These are phyloP conservation scores for Berkeleyomyces basicola DNA, from an alignment of 2,329 filamentous ascomycete genomes.

Conservation along the genomic window DNA sequence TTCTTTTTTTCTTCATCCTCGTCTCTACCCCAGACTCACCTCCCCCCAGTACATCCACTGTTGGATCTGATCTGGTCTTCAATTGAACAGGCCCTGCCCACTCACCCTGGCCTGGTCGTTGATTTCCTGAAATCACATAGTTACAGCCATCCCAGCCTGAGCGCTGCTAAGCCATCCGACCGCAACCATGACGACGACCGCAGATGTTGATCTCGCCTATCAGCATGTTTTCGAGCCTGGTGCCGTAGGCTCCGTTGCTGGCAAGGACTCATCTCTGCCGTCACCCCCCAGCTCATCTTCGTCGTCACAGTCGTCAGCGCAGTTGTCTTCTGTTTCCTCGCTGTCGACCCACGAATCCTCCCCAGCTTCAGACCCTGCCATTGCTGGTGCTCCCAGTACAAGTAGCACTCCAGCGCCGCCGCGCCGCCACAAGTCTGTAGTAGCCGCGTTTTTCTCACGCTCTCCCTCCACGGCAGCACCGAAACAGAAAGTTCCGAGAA, in stretches of 20 bases:
- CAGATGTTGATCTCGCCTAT: conserved; percentile 10
- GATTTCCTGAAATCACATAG: background rate
- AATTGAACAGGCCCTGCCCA: background rate
- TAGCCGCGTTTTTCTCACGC: conserved; percentile 10
- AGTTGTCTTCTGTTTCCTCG: background rate
- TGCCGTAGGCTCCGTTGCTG: background rate
- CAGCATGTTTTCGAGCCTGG: conserved; percentile 9
- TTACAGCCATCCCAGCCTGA: background rate
- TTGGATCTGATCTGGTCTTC: background rate
- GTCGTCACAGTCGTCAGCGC: conserved; percentile 1
- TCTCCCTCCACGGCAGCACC: background rate
- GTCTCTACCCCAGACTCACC: background rate
- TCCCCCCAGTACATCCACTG: background rate
- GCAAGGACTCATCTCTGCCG: background rate
- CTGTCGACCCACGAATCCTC: conserved; percentile 2
- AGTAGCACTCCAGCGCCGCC: conserved; percentile 1
- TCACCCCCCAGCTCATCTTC: background rate
- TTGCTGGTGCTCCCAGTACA: background rate
- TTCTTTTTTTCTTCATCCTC: background rate
- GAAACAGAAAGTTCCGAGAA: conserved; percentile 4
- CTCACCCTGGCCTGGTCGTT: background rate
- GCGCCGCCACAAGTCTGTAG: conserved; percentile 4
- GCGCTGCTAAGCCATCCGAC: conserved; percentile 2
- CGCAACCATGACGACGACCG: conserved; percentile 6
- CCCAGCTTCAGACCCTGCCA: conserved; percentile 1